These are phyloP conservation scores for Ceratobasidium theobromae DNA, from an alignment of 1,284 basidiomycete species.

Conservation along the genomic window DNA sequence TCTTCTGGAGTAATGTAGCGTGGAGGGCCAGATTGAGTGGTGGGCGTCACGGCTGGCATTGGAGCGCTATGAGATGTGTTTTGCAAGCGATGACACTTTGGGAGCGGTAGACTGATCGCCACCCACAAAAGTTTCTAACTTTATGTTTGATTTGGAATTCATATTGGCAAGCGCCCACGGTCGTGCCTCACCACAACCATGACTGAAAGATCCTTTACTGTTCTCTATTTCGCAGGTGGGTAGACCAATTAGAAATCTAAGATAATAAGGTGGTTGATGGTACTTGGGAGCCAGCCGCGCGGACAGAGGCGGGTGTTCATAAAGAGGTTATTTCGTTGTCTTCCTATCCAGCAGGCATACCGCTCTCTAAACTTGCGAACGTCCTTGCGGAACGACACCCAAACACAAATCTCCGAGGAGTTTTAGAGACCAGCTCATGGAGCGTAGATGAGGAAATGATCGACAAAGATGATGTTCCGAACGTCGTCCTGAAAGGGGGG, in stretches of 20 bases:
- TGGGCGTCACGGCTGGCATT: conserved; percentile 44
- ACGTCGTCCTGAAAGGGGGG: conserved; percentile 21
- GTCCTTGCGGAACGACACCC: conserved; percentile 16
- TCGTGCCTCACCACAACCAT: not conserved
- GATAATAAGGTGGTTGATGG: not conserved
- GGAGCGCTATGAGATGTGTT: not conserved
- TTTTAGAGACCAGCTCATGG: conserved; percentile 29
- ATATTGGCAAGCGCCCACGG: not conserved
- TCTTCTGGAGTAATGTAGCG: conserved; percentile 66
- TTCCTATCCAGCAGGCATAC: not conserved
- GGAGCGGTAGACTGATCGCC: not conserved
- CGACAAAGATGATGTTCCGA: not conserved
- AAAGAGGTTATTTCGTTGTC: not conserved
- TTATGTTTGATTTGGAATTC: not conserved
- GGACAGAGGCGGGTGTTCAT: conserved; percentile 19
- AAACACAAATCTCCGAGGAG: conserved; percentile 6
- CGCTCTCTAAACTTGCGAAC: conserved; percentile 25
- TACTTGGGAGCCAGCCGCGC: not conserved
- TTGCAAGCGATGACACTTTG: not conserved
- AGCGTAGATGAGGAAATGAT: conserved; percentile 34
- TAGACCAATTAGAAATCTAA: not conserved
- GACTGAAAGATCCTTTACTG: conserved; percentile 6
- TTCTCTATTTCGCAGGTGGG: conserved; percentile 17
- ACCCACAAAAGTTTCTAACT: not conserved
- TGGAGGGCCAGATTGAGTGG: conserved; percentile 52